Percentiles rank a stretch among this genome's conserved stretches.
These are phyloP conservation scores for Manihot esculenta DNA, from an alignment of 441 rosid species.

Conservation along the genomic window DNA sequence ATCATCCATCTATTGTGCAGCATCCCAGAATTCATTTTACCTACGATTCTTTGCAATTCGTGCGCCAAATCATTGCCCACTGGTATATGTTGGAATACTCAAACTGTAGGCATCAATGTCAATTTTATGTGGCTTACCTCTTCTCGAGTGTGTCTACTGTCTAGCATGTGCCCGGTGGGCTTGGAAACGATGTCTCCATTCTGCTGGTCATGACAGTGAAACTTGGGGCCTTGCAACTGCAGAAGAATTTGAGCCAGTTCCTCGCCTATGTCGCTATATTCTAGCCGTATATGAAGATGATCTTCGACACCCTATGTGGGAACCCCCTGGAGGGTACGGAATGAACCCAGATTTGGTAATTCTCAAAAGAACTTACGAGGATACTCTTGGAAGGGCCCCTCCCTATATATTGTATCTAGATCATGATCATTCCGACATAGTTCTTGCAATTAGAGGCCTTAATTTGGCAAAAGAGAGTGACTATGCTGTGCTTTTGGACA, in stretches of 20 bases:
- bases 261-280: slow-evolving; percentile 72
- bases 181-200: slow-evolving; percentile 79
- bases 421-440: slow-evolving; percentile 66
- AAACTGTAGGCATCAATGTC: slow-evolving; percentile 53
- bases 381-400: slow-evolving; percentile 72
- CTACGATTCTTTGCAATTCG: slow-evolving; percentile 2
- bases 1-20: neutral
- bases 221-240: slow-evolving; percentile 85
- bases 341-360: slow-evolving; percentile 69
- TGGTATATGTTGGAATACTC: slow-evolving; percentile 15
- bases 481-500: slow-evolving; percentile 74
- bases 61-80: slow-evolving; percentile 6
- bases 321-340: slow-evolving; percentile 83
- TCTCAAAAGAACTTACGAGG: slow-evolving; percentile 54
- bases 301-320: slow-evolving; percentile 76
- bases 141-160: slow-evolving; percentile 88
- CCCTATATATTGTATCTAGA: slow-evolving; percentile 76
- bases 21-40: slow-evolving; percentile 2
- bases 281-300: slow-evolving; percentile 85
- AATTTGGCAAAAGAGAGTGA: slow-evolving; percentile 88
- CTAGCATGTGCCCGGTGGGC: slow-evolving; percentile 92
- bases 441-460: slow-evolving; percentile 72
- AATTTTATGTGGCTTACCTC: slow-evolving; percentile 74
- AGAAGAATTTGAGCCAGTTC: slow-evolving; percentile 78
- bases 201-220: slow-evolving; percentile 87